phyloP scores from a whole-genome alignment of 192 early-diverging fungal species.

The Gryganskiella cystojenkinii region DNA sequence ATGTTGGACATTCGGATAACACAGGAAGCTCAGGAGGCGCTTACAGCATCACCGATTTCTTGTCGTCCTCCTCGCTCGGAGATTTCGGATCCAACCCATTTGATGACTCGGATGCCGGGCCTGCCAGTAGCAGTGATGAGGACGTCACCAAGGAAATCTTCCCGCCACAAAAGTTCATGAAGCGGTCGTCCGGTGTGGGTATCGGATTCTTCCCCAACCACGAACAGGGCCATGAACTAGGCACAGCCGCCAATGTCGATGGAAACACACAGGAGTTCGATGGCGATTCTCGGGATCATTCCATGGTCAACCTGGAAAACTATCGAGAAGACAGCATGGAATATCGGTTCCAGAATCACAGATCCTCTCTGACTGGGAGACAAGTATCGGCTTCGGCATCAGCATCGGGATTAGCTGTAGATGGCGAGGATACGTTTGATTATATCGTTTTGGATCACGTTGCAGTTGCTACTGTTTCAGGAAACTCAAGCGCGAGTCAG shows the following conservation, averaged over 20 bases:
- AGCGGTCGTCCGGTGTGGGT: conserved; percentile 32
- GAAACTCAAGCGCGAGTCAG: not conserved
- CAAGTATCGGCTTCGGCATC: not conserved
- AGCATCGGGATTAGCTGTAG: not conserved
- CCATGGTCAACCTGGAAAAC: conserved; percentile 11
- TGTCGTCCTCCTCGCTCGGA: conserved; percentile 1
- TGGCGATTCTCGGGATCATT: conserved; percentile 14
- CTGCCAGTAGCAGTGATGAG: conserved; percentile 44
- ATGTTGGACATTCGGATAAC: conserved; percentile 25
- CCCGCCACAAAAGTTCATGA: conserved; percentile 20
- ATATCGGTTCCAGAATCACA: conserved; percentile 20
- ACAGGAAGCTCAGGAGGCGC: conserved; percentile 21
- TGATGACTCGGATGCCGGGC: conserved; percentile 24
- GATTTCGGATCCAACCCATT: conserved; percentile 3
- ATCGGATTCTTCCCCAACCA: conserved; percentile 4
- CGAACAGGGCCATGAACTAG: conserved; percentile 13
- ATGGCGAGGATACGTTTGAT: not conserved
- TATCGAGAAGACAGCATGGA: conserved; percentile 19
- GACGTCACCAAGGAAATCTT: conserved; percentile 17
- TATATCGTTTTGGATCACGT: not conserved
- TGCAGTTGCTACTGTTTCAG: not conserved
- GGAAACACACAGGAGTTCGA: not conserved
- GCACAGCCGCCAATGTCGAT: conserved; percentile 10
- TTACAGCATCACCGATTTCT: not conserved
- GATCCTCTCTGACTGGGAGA: conserved; percentile 23